Evolutionary conservation across 768 basidiomycete genomes (phyloP).

Genomic region (Leccinum incarnatum): DNA sequence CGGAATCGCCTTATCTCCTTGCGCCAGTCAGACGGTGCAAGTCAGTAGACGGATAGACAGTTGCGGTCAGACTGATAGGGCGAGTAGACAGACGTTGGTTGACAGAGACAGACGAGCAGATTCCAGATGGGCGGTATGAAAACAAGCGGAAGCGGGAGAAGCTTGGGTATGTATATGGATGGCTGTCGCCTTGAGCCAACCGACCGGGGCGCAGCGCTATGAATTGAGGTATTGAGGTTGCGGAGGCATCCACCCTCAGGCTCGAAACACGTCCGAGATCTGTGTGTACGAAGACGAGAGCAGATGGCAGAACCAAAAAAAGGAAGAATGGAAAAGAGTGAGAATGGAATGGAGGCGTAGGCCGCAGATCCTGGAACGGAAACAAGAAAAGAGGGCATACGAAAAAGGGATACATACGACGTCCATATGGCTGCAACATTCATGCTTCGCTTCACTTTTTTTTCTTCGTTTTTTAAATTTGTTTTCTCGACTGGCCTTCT

Average conservation of each 20-base stretch:
- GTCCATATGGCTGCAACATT: background rate
- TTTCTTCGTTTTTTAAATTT: background rate
- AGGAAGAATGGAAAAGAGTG: background rate
- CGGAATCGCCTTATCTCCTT: slow-evolving; percentile 23
- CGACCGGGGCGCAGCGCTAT: background rate
- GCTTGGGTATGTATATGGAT: background rate
- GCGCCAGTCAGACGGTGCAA: background rate
- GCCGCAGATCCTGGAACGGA: background rate
- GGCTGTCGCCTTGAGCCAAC: background rate
- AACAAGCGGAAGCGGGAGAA: background rate
- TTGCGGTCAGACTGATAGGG: background rate
- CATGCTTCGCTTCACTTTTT: background rate
- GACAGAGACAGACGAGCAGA: background rate
- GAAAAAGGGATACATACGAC: background rate
- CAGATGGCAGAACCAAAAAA: background rate
- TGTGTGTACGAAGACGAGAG: background rate
- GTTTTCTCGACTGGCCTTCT: background rate
- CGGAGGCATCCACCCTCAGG: background rate
- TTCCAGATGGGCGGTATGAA: background rate
- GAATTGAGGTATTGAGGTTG: background rate
- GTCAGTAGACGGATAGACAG: background rate
- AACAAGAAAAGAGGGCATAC: background rate
- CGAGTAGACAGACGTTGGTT: background rate
- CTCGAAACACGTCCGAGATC: background rate
- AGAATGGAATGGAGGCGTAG: background rate